Base-by-base conservation (phyloP, 352 stramenopile genomes). In the Phytophthora chlamydospora region DNA sequence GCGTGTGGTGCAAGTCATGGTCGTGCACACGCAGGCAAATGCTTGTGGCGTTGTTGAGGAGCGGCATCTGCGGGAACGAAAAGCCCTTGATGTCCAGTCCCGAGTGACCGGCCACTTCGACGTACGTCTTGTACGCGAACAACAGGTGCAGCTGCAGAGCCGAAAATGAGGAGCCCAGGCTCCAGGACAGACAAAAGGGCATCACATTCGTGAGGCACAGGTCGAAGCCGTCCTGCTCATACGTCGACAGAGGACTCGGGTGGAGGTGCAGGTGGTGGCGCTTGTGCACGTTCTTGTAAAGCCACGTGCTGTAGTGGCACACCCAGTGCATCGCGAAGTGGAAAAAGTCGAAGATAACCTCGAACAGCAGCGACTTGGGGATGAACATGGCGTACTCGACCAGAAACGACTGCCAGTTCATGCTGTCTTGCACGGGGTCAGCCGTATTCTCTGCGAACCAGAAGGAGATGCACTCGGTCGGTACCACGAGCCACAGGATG, bases 91-190 rank as follows among this genome's bases (percentile, higher is more conserved):
- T 72, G 32, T 95, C 81, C 19, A 96, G 66, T 0, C 89, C 89
- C 6, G 63, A 92, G 66, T 96, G 87, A 13, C 89, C 87, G 1
- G 89, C 89, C 27, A 95, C 78, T 57, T 97, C 89, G 31, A 97
- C 85, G 71, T 95, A 97, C 45, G 86, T 86, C 69, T 95, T 96
- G 80, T 97, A 97, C 14, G 85, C 82, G 62, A 94, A 85, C 14
- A 97, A 55, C 36, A 97, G 47, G 9, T 93, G 75, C 8, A 93
- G 51, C 45, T 95, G 83, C n/a, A 81, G 39, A 17, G 47, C 31
- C 2, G 84, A 83, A 45, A 95, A 73, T 6, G 68, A 39, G 12
- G 78, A 72, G 9, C 68, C 73, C 32, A 92, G 17, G 9, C 48
- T 58, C n/a, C 65, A 71, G 2, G 87, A 79, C 6, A 85, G 8